Evolutionary conservation across 139 green algal species (phyloP).

Genomic region (Monoraphidium neglectum): DNA sequence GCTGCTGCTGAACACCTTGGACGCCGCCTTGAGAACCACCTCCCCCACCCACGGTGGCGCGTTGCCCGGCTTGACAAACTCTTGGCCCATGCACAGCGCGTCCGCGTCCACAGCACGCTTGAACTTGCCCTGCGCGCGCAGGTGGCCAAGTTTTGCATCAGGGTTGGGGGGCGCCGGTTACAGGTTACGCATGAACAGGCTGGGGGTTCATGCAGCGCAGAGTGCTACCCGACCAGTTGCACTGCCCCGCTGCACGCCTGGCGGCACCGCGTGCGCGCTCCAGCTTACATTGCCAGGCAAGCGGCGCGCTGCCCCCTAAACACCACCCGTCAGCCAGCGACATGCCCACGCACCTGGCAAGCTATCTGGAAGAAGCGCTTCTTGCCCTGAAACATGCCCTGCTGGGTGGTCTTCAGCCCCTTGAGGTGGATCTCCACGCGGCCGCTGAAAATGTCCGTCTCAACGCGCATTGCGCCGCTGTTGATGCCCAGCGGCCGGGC

Average conservation of each 20-base stretch:
- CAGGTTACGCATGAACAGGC: too few species aligned
- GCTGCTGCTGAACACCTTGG: conserved; percentile 30
- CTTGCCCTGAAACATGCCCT: neutral
- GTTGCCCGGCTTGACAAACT: conserved; percentile 37
- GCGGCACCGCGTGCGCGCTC: too few species aligned
- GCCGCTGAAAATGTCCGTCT: neutral
- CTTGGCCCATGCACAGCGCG: conserved; percentile 33
- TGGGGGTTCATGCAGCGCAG: too few species aligned
- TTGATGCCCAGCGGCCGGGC: neutral
- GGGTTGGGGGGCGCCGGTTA: too few species aligned
- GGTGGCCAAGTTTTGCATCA: too few species aligned
- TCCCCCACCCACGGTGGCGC: conserved; percentile 24
- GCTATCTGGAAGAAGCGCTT: neutral
- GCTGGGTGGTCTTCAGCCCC: neutral
- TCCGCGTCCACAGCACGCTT: conserved; percentile 20
- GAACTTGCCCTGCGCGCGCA: conserved; percentile 24
- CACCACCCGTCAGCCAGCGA: neutral
- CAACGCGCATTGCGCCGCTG: neutral
- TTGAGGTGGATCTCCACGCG: neutral
- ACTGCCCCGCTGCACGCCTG: too few species aligned
- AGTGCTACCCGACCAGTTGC: too few species aligned
- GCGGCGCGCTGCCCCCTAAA: too few species aligned
- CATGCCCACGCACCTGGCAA: too few species aligned
- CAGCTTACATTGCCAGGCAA: too few species aligned
- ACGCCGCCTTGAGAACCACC: conserved; percentile 25